These are phyloP conservation scores for Hyphopichia homilentoma DNA, from an alignment of 805 yeast species.

Conservation along the genomic window DNA sequence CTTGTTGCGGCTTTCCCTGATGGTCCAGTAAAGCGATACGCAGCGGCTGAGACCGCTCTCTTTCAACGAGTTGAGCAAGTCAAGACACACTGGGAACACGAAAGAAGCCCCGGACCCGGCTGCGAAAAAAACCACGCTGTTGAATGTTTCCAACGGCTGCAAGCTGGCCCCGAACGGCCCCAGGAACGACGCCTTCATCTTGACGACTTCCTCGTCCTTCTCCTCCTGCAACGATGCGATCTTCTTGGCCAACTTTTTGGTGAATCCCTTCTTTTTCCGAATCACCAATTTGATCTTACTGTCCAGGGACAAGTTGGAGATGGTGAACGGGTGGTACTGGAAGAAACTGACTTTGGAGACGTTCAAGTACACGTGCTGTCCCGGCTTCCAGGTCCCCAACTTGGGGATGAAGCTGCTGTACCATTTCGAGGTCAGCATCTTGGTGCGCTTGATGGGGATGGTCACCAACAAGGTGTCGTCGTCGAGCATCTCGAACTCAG, in stretches of 20 bases:
- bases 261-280: slow-evolving; percentile 41
- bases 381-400: slow-evolving; percentile 43
- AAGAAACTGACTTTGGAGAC: slow-evolving; percentile 33
- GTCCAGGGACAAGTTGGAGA: slow-evolving; percentile 34
- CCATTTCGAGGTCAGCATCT: slow-evolving; percentile 19
- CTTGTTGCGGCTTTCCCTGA: slow-evolving; percentile 20
- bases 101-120: slow-evolving; percentile 49
- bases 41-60: too few relatives aligned
- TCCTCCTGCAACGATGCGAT: slow-evolving; percentile 16
- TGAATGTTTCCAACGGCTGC: slow-evolving; percentile 41
- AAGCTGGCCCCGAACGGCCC: slow-evolving; percentile 47
- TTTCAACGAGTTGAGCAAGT: too few relatives aligned
- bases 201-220: slow-evolving; percentile 12
- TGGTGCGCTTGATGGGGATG: slow-evolving; percentile 27
- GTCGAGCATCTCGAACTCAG: slow-evolving; percentile 38
- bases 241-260: slow-evolving; percentile 29
- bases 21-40: too few relatives aligned
- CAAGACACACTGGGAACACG: slow-evolving; percentile 43
- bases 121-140: slow-evolving; percentile 32
- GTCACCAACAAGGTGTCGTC: slow-evolving; percentile 36
- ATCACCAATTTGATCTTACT: slow-evolving; percentile 40
- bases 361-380: slow-evolving; percentile 44
- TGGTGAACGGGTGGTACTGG: slow-evolving; percentile 48
- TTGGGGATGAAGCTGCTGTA: slow-evolving; percentile 28
- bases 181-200: slow-evolving; percentile 33